phyloP scores from a whole-genome alignment of 1,284 basidiomycete genomes.

The Puccinia sorghi region DNA sequence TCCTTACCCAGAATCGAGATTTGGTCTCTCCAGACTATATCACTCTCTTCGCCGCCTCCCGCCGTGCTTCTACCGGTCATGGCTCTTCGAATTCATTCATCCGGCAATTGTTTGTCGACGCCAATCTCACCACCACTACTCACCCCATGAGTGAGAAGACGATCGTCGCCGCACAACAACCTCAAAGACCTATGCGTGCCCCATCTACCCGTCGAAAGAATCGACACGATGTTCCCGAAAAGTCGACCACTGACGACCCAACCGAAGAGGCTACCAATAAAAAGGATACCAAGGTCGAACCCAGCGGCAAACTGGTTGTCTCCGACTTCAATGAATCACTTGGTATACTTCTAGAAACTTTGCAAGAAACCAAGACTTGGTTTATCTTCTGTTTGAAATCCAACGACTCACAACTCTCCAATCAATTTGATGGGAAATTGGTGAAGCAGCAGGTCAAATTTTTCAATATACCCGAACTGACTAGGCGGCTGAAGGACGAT shows the following conservation, averaged over 20 bases:
- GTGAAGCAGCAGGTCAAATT: conserved; percentile 89
- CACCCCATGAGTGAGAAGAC: conserved; percentile 91
- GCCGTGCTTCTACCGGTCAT: conserved; percentile 58
- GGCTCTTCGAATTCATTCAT: conserved; percentile 89
- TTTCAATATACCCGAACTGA: conserved; percentile 76
- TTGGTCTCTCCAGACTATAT: conserved; percentile 90
- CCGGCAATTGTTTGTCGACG: conserved; percentile 80
- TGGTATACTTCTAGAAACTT: conserved; percentile 80
- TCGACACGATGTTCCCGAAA: conserved; percentile 62
- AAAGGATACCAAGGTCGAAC: conserved; percentile 56
- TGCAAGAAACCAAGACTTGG: conserved; percentile 89
- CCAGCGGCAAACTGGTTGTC: conserved; percentile 66
- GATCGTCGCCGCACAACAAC: conserved; percentile 88
- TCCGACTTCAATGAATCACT: conserved; percentile 83
- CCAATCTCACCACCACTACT: conserved; percentile 82
- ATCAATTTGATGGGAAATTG: conserved; percentile 85
- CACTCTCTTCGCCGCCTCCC: conserved; percentile 70
- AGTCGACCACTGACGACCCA: conserved; percentile 55
- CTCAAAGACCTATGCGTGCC: conserved; percentile 85
- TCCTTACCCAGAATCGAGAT: conserved; percentile 86
- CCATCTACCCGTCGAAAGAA: conserved; percentile 79
- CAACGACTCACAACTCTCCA: conserved; percentile 89
- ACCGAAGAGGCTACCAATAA: conserved; percentile 55
- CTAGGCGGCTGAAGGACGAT: conserved; percentile 66
- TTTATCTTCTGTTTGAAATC: conserved; percentile 89